Evolutionary conservation across 768 basidiomycete genomes (phyloP).

Genomic region (Auricularia auricula-judae): DNA sequence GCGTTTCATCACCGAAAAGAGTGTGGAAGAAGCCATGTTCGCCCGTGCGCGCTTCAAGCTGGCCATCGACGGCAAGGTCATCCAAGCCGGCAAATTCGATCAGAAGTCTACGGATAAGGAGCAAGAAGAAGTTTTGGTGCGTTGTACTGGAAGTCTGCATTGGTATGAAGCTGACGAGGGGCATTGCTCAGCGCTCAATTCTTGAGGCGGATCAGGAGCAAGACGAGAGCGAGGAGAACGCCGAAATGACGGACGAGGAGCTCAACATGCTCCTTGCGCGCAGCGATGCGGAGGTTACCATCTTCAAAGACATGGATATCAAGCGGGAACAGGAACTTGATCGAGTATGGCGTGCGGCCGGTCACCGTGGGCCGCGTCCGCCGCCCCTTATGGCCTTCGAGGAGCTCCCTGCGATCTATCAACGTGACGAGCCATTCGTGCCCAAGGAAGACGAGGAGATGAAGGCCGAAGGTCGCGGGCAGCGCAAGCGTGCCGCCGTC

Average conservation of each 20-base stretch:
- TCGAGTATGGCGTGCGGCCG: slow-evolving; percentile 58
- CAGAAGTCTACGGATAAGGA: slow-evolving; percentile 98
- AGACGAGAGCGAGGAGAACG: slow-evolving; percentile 80
- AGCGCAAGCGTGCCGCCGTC: slow-evolving; percentile 72
- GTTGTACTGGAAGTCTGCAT: slow-evolving; percentile 16
- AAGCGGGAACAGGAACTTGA: slow-evolving; percentile 61
- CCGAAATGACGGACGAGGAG: slow-evolving; percentile 90
- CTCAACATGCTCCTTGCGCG: slow-evolving; percentile 88
- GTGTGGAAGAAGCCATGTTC: slow-evolving; percentile 97
- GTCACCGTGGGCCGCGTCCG: slow-evolving; percentile 70
- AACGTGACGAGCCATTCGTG: slow-evolving; percentile 65
- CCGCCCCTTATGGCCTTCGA: slow-evolving; percentile 69
- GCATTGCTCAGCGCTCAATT: slow-evolving; percentile 58
- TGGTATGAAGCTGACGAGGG: slow-evolving; percentile 5
- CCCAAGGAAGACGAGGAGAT: slow-evolving; percentile 36
- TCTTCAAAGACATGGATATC: slow-evolving; percentile 77
- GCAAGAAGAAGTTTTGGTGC: slow-evolving; percentile 86
- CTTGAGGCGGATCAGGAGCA: slow-evolving; percentile 76
- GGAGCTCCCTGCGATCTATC: slow-evolving; percentile 89
- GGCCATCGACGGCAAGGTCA: slow-evolving; percentile 98
- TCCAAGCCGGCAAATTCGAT: slow-evolving; percentile 97
- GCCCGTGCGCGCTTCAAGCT: slow-evolving; percentile 91
- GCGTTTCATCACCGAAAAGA: slow-evolving; percentile 95
- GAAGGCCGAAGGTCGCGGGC: slow-evolving; percentile 66
- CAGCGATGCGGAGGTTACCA: slow-evolving; percentile 58